Evolutionary conservation across 2,329 filamentous ascomycete genomes (phyloP), one percentile per base, ranked within the genome.

Genomic region (Cladosporium sphaerospermum): DNA sequence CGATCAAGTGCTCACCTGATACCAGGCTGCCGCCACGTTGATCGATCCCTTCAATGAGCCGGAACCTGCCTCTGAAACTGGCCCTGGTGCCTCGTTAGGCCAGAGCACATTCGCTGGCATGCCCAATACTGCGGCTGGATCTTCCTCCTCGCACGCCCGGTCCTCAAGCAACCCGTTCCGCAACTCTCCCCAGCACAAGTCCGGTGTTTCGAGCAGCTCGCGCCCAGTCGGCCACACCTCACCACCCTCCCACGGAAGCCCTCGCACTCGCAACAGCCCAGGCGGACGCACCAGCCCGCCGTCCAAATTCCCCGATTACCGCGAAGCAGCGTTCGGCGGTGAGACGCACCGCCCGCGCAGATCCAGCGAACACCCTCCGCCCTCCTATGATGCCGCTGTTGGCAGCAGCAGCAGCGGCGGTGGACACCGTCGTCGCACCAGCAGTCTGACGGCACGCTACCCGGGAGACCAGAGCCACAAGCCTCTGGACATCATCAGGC

Each of bases 1-100:
- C 47, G 11, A 36, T 6, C 23, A 8, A 43, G 54, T 40, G 47
- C 60, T 59, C 52, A 65, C 53, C 48, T 47, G 34, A 32, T 54
- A 36, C 13, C 64, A 88, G 85, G 83, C 84, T 41, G 74, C 77
- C 50, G 78, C 81, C 62, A 83, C 85, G 64, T 74, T 89, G 42
- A 79, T 89, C 59, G 83, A 86, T 61, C 86, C 86, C 58, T 73
- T 89, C 57, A 82, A 76, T 61, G 84, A 78, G 18, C 83, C 83
- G 9, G 82, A 87, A 57, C 85, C 85, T 11, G 81, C 76, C 56
- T 79, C 85, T 57, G 82, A 86, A 64, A 85, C 81, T 45, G 83
- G 85, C 7, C 79, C 79, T n/a, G 80, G 80, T 54, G 74, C 75
- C 3, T 80, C 81, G 57, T 79, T 82, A 62, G 69, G 71, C 53